Base-by-base conservation (phyloP, 306 rosid species). In the Pueraria montana region DNA sequence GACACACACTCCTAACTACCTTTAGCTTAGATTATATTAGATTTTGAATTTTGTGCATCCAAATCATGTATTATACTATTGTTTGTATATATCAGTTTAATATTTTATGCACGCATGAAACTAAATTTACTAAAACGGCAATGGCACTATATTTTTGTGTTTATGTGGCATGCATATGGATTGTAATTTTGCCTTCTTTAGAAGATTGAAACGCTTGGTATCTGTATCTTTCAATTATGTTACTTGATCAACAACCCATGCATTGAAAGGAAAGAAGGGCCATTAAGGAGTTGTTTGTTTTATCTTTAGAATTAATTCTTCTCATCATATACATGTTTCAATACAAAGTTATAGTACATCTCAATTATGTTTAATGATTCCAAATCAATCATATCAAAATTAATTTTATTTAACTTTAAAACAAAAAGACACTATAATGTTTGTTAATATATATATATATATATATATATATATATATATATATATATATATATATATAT, bases 11-110 rank as follows among this genome's bases (percentile, higher is more conserved):
- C n/a, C n/a, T n/a, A n/a, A n/a, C n/a, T n/a, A n/a, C n/a, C n/a
- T n/a, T n/a, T n/a, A n/a, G n/a, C 4, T 34, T 34, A 34, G 38
- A 34, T 34, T 34, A 34, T 34, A 34, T 34, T 34, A 34, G 38
- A 69, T 45, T 70, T 70, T 70, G 55, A 36, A 70, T 45, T 43
- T 70, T 45, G 58, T 21, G 55, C 56, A 69, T 69, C 56, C 20
- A 69, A 69, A 71, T 71, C 61, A 8, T 46, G 2, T 48, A 16
- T n/a, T n/a, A n/a, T n/a, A n/a, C 14, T 46, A 14, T 13, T 61
- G 38, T 26, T 61, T 27, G n/a, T n/a, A n/a, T 13, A 24, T 5
- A 45, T 43, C 18, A 43, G 20, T 23, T 43, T 17, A 67, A 67
- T 67, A 36, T 67, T 66, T 32, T 66, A 40, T 40, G 53, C 34